Evolutionary conservation across 2,329 filamentous ascomycete species (phyloP), one percentile per base, ranked within the genome.

Genomic region (Rhynchosporium secalis): DNA sequence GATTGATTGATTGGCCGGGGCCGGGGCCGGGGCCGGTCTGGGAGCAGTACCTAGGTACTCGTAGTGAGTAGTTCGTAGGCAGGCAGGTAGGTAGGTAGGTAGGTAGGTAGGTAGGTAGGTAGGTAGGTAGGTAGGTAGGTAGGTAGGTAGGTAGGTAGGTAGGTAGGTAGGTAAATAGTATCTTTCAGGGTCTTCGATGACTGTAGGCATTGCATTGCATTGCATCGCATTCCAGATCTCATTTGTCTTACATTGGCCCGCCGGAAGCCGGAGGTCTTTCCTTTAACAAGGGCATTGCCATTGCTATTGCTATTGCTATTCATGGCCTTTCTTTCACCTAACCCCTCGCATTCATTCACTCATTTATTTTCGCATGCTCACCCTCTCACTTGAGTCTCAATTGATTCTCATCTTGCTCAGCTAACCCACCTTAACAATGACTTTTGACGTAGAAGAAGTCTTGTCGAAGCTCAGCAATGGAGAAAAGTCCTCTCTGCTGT

Each of bases 401-500:
- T 45, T 28, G 12, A 43, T 56, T 56, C 29, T 20, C 12, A 56
- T 9, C 33, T 15, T 45, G 38, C 40, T 56, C 26, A 46, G 12
- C 7, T 4, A 7, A 45, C 38, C 40, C 40, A 13, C 33, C 51
- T 29, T 57, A 82, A 81, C 78, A 79, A 20, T 81, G 43, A 76
- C 83, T 67, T 78, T 84, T 47, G 75, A 84, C 58, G 80, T 83
- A 8, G 81, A 83, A 58, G 77, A 79, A 62, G 74, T 81, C 33
- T 76, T 84, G 48, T 78, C 80, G 71, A 81, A 82, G 76, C 78
- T 83, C 56, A 79, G 77, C 12, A 71, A 80, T 48, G 69, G 72
- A 2, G 80, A 84, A 69, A 83, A 84, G 72, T 76, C 82, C 56
- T 79, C 81, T 43, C 75, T 83, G 54, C 75, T 83, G 43, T 77